Conservation (phyloP, 2,329 filamentous ascomycete species). For the Aspergillus pseudonomiae region DNA sequence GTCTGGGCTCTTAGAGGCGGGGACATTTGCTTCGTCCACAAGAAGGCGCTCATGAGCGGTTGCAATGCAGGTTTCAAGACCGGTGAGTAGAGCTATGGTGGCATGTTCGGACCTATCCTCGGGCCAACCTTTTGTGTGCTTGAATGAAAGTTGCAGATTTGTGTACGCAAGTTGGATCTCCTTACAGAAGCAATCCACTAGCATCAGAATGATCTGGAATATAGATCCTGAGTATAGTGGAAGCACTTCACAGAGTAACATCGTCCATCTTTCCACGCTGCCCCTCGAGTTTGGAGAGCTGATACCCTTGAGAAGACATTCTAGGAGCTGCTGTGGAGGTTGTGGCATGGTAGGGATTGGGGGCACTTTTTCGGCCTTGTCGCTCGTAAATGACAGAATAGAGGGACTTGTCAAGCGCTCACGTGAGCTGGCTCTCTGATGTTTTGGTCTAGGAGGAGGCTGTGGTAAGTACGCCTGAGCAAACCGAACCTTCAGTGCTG, state of each 20-base stretch:
- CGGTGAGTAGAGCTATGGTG: slow-evolving; percentile 81
- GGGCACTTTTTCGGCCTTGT: slow-evolving; percentile 44
- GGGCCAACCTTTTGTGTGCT: slow-evolving; percentile 41
- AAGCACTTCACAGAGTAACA: slow-evolving; percentile 79
- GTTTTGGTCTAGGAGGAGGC: slow-evolving; percentile 33
- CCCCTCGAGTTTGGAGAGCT: slow-evolving; percentile 72
- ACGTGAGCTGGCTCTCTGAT: slow-evolving; percentile 42
- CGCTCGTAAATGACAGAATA: slow-evolving; percentile 49
- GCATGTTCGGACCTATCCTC: slow-evolving; percentile 60
- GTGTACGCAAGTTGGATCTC: slow-evolving; percentile 75
- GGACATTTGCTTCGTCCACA: slow-evolving; percentile 71
- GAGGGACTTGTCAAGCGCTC: slow-evolving; percentile 46
- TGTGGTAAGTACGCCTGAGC: slow-evolving; percentile 40
- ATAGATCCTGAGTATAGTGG: slow-evolving; percentile 82
- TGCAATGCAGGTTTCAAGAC: slow-evolving; percentile 86
- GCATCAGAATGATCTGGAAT: slow-evolving; percentile 85
- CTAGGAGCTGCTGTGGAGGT: slow-evolving; percentile 69
- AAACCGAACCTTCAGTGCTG: slow-evolving; percentile 67
- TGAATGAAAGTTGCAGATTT: slow-evolving; percentile 60
- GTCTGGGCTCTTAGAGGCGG: slow-evolving; percentile 75
- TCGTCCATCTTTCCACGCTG: slow-evolving; percentile 89
- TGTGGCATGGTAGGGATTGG: slow-evolving; percentile 38
- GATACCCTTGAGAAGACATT: slow-evolving; percentile 80
- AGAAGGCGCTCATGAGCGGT: slow-evolving; percentile 81
- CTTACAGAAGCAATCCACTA: slow-evolving; percentile 85